These are phyloP conservation scores for Boletus patriciae DNA, from an alignment of 768 basidiomycete species.

Conservation along the genomic window DNA sequence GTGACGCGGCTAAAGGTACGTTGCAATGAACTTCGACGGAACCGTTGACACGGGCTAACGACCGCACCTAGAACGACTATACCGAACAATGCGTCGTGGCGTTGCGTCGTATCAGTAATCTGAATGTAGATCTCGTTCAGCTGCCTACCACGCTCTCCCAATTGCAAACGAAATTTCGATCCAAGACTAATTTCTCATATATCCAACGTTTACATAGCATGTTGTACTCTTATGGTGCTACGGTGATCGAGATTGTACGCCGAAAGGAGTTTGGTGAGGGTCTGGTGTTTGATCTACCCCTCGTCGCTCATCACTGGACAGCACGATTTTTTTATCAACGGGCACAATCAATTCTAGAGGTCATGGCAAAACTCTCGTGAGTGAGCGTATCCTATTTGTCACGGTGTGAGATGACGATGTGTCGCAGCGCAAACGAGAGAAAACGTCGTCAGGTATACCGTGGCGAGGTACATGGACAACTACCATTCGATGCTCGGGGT, in stretches of 20 bases:
- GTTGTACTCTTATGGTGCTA: constrained; percentile 90
- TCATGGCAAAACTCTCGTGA: constrained; percentile 86
- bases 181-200: constrained; percentile 85
- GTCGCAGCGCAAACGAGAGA: constrained; percentile 64
- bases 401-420: constrained; percentile 2
- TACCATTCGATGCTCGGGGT: constrained; percentile 82
- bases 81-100: constrained; percentile 64
- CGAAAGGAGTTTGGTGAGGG: constrained; percentile 83
- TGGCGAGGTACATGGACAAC: constrained; percentile 76
- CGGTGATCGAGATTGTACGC: constrained; percentile 86
- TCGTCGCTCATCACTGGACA: constrained; percentile 29
- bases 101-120: constrained; percentile 71
- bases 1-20: constrained; percentile 57
- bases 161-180: constrained; percentile 72
- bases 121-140: constrained; percentile 81
- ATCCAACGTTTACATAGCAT: constrained; percentile 86
- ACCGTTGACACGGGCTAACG: not conserved
- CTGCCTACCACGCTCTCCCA: constrained; percentile 63
- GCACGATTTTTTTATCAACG: constrained; percentile 80
- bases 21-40: not conserved
- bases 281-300: not conserved
- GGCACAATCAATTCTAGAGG: constrained; percentile 76
- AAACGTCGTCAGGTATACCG: constrained; percentile 85
- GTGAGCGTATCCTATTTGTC: constrained; percentile 28
- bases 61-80: constrained; percentile 59